Conservation (phyloP, 805 yeast species). For the Pichia phayaonensis region DNA sequence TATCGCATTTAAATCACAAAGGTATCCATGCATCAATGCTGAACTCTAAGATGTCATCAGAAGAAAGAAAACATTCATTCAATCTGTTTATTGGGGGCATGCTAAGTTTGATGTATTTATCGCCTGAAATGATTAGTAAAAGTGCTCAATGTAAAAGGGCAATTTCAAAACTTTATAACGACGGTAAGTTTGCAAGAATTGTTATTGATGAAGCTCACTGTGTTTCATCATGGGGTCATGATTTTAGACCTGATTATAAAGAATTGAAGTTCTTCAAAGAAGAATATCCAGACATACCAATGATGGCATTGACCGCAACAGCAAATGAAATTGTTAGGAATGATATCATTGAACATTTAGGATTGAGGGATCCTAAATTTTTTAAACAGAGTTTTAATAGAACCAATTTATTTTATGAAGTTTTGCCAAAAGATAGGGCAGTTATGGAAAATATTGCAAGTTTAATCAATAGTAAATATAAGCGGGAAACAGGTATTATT, state of each 20-base stretch:
- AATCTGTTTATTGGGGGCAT: slow-evolving; percentile 56
- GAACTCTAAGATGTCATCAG: slow-evolving; percentile 62
- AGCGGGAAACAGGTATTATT: slow-evolving; percentile 71
- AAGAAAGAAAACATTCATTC: slow-evolving; percentile 56
- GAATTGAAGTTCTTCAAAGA: slow-evolving; percentile 65
- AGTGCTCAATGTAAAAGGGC: slow-evolving; percentile 61
- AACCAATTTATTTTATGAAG: slow-evolving; percentile 74
- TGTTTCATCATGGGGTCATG: slow-evolving; percentile 98
- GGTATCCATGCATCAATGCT: slow-evolving; percentile 82
- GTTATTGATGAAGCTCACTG: slow-evolving; percentile 98
- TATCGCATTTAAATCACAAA: slow-evolving; percentile 61
- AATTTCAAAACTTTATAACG: slow-evolving; percentile 48
- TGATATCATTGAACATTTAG: slow-evolving; percentile 77
- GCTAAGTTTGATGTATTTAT: slow-evolving; percentile 71
- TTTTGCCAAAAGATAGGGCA: slow-evolving; percentile 54
- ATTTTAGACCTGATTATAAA: slow-evolving; percentile 93
- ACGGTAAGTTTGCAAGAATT: slow-evolving; percentile 62
- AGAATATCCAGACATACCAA: slow-evolving; percentile 71
- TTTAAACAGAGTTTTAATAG: slow-evolving; percentile 90
- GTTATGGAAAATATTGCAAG: slow-evolving; percentile 51
- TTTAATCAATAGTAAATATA: slow-evolving; percentile 44
- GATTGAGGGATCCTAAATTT: slow-evolving; percentile 51
- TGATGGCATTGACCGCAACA: slow-evolving; percentile 96
- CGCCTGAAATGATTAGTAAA: slow-evolving; percentile 90
- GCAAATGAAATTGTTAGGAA: slow-evolving; percentile 85